These are phyloP conservation scores for Rhododendron vialii DNA, from an alignment of 148 eudicot species.

Conservation along the genomic window DNA sequence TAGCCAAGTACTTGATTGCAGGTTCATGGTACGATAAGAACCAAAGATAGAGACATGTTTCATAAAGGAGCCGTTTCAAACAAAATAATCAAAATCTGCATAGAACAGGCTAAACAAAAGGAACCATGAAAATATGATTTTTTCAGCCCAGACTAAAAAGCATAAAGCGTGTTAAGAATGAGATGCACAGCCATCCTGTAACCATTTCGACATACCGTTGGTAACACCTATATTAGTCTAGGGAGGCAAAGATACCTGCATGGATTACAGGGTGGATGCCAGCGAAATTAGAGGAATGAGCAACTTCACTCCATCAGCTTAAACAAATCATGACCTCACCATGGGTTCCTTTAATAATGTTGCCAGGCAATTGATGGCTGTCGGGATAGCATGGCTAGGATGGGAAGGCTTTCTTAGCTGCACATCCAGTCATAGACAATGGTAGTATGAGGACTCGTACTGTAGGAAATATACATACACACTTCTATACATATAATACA, in stretches of 20 bases:
- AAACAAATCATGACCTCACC: conserved; percentile 83
- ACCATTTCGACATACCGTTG: too few relatives aligned
- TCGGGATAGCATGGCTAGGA: conserved; percentile 73
- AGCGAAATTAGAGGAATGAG: conserved; percentile 83
- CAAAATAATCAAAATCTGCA: conserved; percentile 15
- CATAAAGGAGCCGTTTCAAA: conserved; percentile 76
- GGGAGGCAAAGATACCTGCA: conserved; percentile 45
- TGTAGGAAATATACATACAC: background rate
- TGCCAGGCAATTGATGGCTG: conserved; percentile 72
- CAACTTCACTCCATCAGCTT: conserved; percentile 93
- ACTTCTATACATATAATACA: background rate
- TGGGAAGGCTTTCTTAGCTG: conserved; percentile 92
- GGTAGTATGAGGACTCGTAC: background rate
- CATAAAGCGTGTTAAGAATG: background rate
- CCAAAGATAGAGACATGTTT: conserved; percentile 94
- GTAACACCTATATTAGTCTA: background rate
- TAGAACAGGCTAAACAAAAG: background rate
- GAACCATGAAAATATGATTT: background rate
- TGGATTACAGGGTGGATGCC: conserved; percentile 86
- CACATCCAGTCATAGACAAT: conserved; percentile 20
- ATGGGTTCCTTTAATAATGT: conserved; percentile 79
- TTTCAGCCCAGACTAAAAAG: background rate
- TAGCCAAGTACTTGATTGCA: conserved; percentile 84
- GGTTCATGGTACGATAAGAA: conserved; percentile 87
- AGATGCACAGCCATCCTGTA: too few relatives aligned